Conservation (phyloP, 2,329 filamentous ascomycete species). For the Cladosporium halotolerans region DNA sequence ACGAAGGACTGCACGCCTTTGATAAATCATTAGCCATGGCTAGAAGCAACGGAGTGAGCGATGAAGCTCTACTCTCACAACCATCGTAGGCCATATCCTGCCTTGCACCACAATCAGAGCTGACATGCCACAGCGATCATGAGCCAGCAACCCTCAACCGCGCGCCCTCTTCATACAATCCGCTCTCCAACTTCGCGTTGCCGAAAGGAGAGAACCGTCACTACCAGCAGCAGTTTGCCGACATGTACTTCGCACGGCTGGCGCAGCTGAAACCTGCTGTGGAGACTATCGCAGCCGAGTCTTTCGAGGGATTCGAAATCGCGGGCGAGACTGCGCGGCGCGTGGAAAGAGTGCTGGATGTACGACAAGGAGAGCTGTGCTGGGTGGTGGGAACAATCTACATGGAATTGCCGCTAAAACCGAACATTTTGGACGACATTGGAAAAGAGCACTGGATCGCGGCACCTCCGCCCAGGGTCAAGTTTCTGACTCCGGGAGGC, state of each 20-base stretch:
- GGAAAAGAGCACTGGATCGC: constrained; percentile 93
- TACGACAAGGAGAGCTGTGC: constrained; percentile 89
- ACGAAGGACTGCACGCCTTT: too few species aligned
- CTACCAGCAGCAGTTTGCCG: constrained; percentile 92
- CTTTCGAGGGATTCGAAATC: constrained; percentile 72
- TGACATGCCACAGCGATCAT: constrained; percentile 22
- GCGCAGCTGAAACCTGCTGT: constrained; percentile 80
- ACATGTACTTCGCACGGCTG: constrained; percentile 94
- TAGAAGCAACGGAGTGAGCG: constrained; percentile 14
- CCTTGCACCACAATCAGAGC: not conserved
- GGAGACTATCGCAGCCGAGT: constrained; percentile 63
- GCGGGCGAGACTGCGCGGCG: constrained; percentile 67
- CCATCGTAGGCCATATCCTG: constrained; percentile 10
- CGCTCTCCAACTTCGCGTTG: constrained; percentile 68
- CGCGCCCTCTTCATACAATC: constrained; percentile 59
- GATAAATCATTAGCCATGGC: constrained; percentile 14
- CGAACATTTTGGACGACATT: constrained; percentile 91
- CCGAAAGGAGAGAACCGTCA: constrained; percentile 57
- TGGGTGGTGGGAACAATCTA: constrained; percentile 94
- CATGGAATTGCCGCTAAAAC: constrained; percentile 95
- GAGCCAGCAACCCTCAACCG: constrained; percentile 46
- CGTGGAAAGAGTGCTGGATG: constrained; percentile 87
- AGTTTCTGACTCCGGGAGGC: constrained; percentile 13
- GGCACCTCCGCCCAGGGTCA: constrained; percentile 60
- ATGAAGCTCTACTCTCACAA: constrained; percentile 19